Base-by-base conservation (phyloP, 805 yeast species). In the Candida dendrica region DNA sequence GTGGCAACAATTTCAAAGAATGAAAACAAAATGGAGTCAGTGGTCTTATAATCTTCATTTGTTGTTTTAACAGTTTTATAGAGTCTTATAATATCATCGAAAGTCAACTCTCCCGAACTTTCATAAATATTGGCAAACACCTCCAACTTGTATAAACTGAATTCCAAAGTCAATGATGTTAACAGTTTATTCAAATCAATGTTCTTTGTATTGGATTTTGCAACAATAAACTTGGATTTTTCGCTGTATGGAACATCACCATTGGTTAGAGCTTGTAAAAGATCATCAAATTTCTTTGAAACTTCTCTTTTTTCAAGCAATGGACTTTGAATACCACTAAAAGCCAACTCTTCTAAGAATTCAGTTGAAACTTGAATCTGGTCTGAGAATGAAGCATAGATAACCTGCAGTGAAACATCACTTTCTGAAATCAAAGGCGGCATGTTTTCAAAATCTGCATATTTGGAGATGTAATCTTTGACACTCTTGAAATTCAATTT, bases 331-430 rank as follows among this genome's bases (percentile, higher is more conserved):
- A 47, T 13, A 3, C 49, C 52, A 22, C 57, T 47, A 15, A 33
- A 43, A 3, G 61, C 57, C 6, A 61, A 35, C 41, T 64, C 68
- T 16, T 53, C 43, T 33, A 65, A 38, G 35, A 61, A 55, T 2
- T 45, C 46, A 30, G 47, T 50, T 4, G 49, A 36, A 4, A 44
- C 14, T 3, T 37, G 42, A 16, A 42, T 41, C 15, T 42, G 30
- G 4, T 42, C 51, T 36, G 61, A 58, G n/a, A 65, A 34, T 1
- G 56, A 11, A 33, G 43, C 46, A 51, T 3, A 39, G 3, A 65
- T 40, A 7, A 59, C 50, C 37, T 58, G 60, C 36, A 42, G 54
- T 11, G 30, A 27, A 27, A 27, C 30, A 27, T 27, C 30, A 27
- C n/a, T 27, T 11, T 9, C 10, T 27, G n/a, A 27, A 27, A 27